phyloP scores from a whole-genome alignment of 768 basidiomycete species.

The Leucocoprinus birnbaumii region DNA sequence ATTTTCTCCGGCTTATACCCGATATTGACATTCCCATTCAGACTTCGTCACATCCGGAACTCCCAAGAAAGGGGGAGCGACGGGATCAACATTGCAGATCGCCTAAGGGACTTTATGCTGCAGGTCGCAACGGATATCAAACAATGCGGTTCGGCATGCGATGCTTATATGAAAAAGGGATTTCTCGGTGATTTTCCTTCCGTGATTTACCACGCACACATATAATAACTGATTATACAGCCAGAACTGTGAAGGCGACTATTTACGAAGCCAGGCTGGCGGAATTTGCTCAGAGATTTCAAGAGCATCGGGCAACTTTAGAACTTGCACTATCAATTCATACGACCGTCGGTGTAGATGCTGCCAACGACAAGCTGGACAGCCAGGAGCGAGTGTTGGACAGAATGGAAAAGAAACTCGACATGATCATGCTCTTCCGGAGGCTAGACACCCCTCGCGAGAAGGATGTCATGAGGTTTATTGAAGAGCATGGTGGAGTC shows the following conservation, averaged over 20 bases:
- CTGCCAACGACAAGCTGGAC: slow-evolving; percentile 26
- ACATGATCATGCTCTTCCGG: slow-evolving; percentile 32
- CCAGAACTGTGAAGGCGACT: slow-evolving; percentile 30
- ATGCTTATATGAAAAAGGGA: slow-evolving; percentile 40
- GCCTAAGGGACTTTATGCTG: slow-evolving; percentile 25
- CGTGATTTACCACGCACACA: not conserved
- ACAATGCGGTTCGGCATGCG: slow-evolving; percentile 40
- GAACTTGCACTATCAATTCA: slow-evolving; percentile 33
- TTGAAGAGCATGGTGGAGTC: slow-evolving; percentile 36
- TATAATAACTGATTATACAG: slow-evolving; percentile 15
- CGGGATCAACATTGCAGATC: slow-evolving; percentile 24
- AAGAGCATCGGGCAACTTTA: slow-evolving; percentile 28
- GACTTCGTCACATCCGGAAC: slow-evolving; percentile 25
- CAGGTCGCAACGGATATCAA: slow-evolving; percentile 36
- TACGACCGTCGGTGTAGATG: slow-evolving; percentile 33
- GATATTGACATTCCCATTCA: slow-evolving; percentile 5
- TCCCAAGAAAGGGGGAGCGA: slow-evolving; percentile 24
- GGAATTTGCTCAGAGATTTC: slow-evolving; percentile 28
- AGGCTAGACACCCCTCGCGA: slow-evolving; percentile 37
- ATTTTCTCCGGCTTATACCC: not conserved
- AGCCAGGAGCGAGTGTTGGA: slow-evolving; percentile 16
- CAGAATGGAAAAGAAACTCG: slow-evolving; percentile 25
- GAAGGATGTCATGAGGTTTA: slow-evolving; percentile 31
- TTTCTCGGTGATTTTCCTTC: slow-evolving; percentile 25
- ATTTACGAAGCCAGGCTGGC: slow-evolving; percentile 36